Percentiles rank a stretch among this genome's conserved stretches.
Conservation (phyloP, 2,329 filamentous ascomycete species). For the Daldinia sp. region DNA sequence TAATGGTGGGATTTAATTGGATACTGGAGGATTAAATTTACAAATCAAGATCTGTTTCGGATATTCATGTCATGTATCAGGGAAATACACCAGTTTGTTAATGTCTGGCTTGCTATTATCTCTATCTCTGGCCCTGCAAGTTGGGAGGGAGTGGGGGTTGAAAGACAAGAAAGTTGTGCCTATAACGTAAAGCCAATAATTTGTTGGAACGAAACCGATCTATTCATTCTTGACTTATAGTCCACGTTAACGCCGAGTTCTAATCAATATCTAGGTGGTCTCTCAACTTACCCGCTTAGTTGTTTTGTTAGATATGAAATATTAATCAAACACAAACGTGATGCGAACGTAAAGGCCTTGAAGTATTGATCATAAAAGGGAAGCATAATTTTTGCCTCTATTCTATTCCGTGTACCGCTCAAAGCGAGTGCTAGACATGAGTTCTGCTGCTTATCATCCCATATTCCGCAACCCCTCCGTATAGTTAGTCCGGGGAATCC, state of each 20-base stretch:
- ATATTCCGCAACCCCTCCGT: conserved; percentile 11
- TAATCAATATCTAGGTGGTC: background rate
- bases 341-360: background rate
- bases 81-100: background rate
- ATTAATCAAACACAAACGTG: background rate
- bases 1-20: background rate
- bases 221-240: too few species aligned
- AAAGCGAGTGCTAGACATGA: conserved; percentile 19
- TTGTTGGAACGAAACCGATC: background rate
- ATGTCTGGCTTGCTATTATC: background rate
- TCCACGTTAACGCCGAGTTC: background rate
- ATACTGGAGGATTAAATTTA: background rate
- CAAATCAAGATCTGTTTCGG: background rate
- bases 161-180: background rate
- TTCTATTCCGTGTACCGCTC: conserved; percentile 19
- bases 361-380: background rate
- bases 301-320: background rate
- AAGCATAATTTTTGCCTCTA: conserved; percentile 15
- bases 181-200: background rate
- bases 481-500: conserved; percentile 18
- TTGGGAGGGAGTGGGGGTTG: background rate
- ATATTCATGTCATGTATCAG: background rate
- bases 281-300: too few species aligned
- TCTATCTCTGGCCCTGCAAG: background rate
- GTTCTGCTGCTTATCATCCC: conserved; percentile 17